Evolutionary conservation across 768 basidiomycete species (phyloP), one percentile per base, ranked within the genome.

Genomic region (Fibroporia radiculosa): DNA sequence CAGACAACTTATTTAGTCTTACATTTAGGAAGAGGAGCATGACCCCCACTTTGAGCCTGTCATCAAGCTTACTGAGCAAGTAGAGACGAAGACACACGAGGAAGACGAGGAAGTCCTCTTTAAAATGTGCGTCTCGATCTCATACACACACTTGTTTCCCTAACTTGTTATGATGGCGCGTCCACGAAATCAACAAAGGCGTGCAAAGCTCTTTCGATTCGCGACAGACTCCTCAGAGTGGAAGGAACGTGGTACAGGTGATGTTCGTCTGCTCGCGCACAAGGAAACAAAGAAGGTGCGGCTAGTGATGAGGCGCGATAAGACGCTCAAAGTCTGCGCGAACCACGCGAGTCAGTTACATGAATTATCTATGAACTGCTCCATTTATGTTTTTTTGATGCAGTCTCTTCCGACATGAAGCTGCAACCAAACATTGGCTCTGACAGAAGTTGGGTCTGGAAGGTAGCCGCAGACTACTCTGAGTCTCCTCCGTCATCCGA

Each of bases 381-480:
- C 22, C 24, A 4, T 16, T 31, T n/a, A 35, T 18, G 4, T 19
- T 19, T 28, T 37, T 44, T 13, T 19, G 20, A 27, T 51, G 14
- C 55, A 97, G 95, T 98, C 62, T 68, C 87, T 20, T 49, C 74
- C 32, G 93, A 96, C 53, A 98, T 98, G 91, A 80, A 71, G 56
- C 82, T 99, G 54, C 91, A 95, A 62, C 90, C 93, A 59, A 98
- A 98, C 68, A 90, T 98, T 57, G 95, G 93, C 41, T 98, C 93
- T 40, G 96, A 99, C 72, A 79, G 96, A 67, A 95, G 92, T 57
- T 98, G 96, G 96, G 93, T 99, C 26, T 98, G 89, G 86, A 95
- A 96, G 66, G 93, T 95, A 42, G 77, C 81, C 42, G 95, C 95
- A 22, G 96, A 99, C 66, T 93, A 88, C 62, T 80, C 95, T 42